Evolutionary conservation across 106 monocot genomes (phyloP).

Genomic region (Dioscorea alata): DNA sequence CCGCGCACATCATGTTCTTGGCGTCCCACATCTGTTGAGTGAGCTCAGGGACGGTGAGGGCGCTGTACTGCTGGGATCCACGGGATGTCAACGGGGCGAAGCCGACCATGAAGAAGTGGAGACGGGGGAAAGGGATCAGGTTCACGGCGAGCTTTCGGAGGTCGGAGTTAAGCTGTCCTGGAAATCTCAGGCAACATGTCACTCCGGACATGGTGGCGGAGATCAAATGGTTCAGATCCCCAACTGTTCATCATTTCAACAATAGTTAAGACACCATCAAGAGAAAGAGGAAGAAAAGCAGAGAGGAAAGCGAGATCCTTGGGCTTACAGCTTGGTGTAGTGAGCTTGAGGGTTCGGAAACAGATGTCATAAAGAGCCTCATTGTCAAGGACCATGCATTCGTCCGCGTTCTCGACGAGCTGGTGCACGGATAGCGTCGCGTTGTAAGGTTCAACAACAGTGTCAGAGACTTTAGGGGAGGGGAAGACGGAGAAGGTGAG

Average conservation of each 20-base stretch:
- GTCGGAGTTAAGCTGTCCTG: constrained; percentile 69
- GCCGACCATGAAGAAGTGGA: constrained; percentile 77
- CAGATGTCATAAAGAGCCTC: constrained; percentile 34
- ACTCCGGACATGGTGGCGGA: constrained; percentile 32
- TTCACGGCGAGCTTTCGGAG: constrained; percentile 62
- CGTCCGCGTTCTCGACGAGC: constrained; percentile 32
- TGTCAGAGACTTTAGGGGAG: constrained; percentile 28
- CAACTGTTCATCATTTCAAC: constrained; percentile 16
- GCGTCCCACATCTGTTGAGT: constrained; percentile 73
- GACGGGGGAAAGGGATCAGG: constrained; percentile 61
- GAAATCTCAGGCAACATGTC: constrained; percentile 54
- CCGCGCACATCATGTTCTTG: constrained; percentile 80
- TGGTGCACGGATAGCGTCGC: constrained; percentile 28
- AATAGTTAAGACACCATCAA: neutral
- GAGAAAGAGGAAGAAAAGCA: neutral
- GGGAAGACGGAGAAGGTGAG: constrained; percentile 35
- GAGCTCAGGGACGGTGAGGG: constrained; percentile 61
- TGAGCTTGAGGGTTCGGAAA: constrained; percentile 35
- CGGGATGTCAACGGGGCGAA: constrained; percentile 61
- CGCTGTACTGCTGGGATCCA: constrained; percentile 58
- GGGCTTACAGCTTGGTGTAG: constrained; percentile 31
- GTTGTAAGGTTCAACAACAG: constrained; percentile 34
- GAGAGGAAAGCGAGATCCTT: neutral
- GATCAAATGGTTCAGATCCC: constrained; percentile 34
- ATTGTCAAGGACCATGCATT: constrained; percentile 36